Evolutionary conservation across 345 rosid species (phyloP), one percentile per base, ranked within the genome.

Genomic region (Pseudoturritis turrita): DNA sequence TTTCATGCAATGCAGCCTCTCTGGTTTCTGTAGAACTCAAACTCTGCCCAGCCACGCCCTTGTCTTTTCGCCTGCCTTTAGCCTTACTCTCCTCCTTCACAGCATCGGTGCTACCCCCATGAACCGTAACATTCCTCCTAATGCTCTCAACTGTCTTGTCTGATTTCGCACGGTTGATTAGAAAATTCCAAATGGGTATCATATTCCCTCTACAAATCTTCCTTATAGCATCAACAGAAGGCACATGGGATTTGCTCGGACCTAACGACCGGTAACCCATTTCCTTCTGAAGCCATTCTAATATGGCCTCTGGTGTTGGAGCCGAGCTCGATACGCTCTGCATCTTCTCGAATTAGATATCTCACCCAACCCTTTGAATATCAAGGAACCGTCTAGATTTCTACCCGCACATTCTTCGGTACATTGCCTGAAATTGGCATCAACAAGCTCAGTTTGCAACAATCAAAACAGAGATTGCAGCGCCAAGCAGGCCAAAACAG

Each of bases 241-340:
- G 96, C 59, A 79, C 71, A 21, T 88, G 88, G 21, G 84, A 75
- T 63, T 85, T 81, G 75, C 83, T 71, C 7, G 87, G 86, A 5
- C 92, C 92, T 62, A 85, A 68, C 4, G 96, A 85, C 63, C 90
- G 71, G 78, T 92, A 86, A 17, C 89, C 87, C 96, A 92, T 89
- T 72, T 92, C 98, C 81, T 86, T 92, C 46, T 86, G 88, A 39
- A 89, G 81, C 98, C 95, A 92, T 68, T 88, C 92, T 37, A 86
- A 53, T 26, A 89, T 89, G 18, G 87, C 96, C 64, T 89, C 92
- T 10, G 96, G 87, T 62, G 86, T 90, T 40, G 81, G 87, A 62
- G 72, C 45, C 12, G 70, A 73, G 79, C 77, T 78, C 73, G 78
- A 22, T 37, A 55, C 77, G 76, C 76, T 78, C 86, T 73, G 79